These are phyloP conservation scores for Corymbia calophylla DNA, from an alignment of 441 rosid species.

Conservation along the genomic window DNA sequence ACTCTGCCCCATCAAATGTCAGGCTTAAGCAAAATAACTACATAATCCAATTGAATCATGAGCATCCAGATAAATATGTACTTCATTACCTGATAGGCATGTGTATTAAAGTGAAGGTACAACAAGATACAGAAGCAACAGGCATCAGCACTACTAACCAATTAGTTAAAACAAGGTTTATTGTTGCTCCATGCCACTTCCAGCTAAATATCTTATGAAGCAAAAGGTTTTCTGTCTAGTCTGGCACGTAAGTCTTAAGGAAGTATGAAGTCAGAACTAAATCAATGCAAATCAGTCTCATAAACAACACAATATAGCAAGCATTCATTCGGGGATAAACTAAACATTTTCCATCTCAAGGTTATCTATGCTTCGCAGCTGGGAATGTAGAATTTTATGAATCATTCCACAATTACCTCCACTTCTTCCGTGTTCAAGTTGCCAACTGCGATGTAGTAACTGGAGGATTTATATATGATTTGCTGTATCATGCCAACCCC, in stretches of 20 bases:
- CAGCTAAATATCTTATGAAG: not conserved
- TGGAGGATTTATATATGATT: slow-evolving; percentile 55
- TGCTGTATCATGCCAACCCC: slow-evolving; percentile 67
- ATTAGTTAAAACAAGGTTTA: not conserved
- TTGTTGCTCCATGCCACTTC: not conserved
- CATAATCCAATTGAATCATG: not conserved
- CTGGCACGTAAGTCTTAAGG: not conserved
- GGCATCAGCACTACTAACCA: not conserved
- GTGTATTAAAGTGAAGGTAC: not conserved
- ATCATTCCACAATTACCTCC: slow-evolving; percentile 41
- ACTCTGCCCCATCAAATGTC: not conserved
- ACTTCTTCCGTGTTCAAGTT: slow-evolving; percentile 69
- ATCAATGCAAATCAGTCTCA: not conserved
- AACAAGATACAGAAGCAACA: not conserved
- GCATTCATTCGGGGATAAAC: not conserved
- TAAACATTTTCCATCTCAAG: not conserved
- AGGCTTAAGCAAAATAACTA: not conserved
- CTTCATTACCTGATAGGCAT: not conserved
- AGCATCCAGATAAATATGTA: not conserved
- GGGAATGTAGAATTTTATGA: not conserved
- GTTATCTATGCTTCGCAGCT: not conserved
- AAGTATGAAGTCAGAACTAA: not conserved
- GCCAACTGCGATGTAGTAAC: slow-evolving; percentile 76
- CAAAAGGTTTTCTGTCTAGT: not conserved
- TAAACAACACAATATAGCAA: not conserved